Percentiles rank a stretch among this genome's conserved stretches.
phyloP scores from a whole-genome alignment of 2,329 filamentous ascomycete genomes.

The Ceratocystis eucalypticola region DNA sequence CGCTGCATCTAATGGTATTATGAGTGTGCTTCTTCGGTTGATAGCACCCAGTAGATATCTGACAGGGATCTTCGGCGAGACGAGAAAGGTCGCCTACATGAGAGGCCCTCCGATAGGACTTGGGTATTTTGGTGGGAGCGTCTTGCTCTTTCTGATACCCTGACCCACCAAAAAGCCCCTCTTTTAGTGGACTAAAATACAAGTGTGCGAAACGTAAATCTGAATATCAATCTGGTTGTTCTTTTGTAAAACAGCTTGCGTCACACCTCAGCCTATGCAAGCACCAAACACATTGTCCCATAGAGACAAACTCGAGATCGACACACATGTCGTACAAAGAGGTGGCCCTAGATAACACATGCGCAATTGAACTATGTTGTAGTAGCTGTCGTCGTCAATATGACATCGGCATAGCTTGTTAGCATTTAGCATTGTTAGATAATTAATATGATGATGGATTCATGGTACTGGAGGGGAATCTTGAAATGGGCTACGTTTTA shows the following conservation, averaged over 20 bases:
- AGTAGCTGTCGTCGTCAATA: neutral
- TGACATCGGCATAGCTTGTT: too few species aligned
- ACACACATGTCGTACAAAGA: neutral
- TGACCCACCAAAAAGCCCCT: neutral
- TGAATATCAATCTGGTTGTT: neutral
- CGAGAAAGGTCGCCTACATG: neutral
- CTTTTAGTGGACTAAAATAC: neutral
- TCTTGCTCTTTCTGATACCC: neutral
- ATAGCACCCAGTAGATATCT: neutral
- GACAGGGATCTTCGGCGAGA: neutral
- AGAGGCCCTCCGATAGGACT: neutral
- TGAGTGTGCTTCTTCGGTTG: neutral
- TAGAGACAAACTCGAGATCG: neutral
- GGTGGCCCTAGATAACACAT: neutral
- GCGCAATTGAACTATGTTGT: neutral
- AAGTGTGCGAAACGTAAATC: neutral
- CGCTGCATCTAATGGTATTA: neutral
- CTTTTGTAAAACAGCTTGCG: slow-evolving; percentile 4
- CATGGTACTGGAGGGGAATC: too few species aligned
- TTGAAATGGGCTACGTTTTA: too few species aligned
- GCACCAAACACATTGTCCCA: neutral
- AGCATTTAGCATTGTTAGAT: too few species aligned
- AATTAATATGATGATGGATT: too few species aligned
- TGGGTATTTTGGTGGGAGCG: neutral
- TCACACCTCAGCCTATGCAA: neutral